A percentile compares a stretch with the other conserved stretches of the same genome.
phyloP scores from a whole-genome alignment of 805 yeast species.

The Kluyveromyces nonfermentans region DNA sequence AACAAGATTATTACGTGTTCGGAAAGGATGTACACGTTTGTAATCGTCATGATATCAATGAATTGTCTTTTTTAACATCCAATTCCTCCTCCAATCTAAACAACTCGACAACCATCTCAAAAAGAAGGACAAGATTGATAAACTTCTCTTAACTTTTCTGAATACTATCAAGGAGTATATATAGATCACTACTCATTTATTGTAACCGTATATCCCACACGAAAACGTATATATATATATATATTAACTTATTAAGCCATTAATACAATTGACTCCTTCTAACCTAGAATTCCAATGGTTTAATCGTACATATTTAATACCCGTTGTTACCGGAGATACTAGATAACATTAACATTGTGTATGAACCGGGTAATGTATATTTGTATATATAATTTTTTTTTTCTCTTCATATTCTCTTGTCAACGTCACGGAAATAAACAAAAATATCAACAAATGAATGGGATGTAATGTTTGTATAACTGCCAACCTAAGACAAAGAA shows the following conservation, averaged over 20 bases:
- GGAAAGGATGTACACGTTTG: conserved; percentile 24
- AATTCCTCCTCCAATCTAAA: conserved; percentile 1
- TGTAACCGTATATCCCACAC: neutral
- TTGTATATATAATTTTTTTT: no score
- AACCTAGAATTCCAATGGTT: no score
- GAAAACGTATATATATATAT: no score
- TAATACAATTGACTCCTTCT: no score
- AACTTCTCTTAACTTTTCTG: conserved; percentile 11
- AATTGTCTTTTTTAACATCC: conserved; percentile 11
- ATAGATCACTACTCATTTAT: neutral
- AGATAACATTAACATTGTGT: no score
- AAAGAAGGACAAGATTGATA: conserved; percentile 26
- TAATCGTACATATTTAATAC: no score
- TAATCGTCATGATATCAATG: conserved; percentile 22
- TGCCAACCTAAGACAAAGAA: neutral
- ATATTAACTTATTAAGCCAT: no score
- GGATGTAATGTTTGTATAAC: neutral
- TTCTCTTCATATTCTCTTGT: neutral
- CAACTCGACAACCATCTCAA: conserved; percentile 17
- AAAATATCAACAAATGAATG: neutral
- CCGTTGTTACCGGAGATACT: no score
- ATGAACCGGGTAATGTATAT: neutral
- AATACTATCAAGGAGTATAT: neutral
- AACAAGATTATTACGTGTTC: conserved; percentile 40
- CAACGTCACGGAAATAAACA: neutral